Base-by-base conservation (phyloP, 2,329 filamentous ascomycete genomes). In the Colletotrichum tabaci region DNA sequence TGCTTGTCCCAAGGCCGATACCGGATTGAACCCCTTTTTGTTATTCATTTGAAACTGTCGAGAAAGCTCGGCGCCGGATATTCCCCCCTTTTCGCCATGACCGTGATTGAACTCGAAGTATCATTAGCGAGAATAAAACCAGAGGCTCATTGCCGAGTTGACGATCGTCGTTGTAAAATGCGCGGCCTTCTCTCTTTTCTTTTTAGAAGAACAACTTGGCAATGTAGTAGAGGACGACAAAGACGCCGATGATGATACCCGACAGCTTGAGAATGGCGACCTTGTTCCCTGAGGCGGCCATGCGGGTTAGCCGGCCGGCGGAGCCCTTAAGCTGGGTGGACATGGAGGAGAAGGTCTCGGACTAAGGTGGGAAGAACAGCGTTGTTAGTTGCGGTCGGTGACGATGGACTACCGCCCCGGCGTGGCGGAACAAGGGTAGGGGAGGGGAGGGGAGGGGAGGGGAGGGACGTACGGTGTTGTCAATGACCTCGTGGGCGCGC, bases 291-390 rank as follows among this genome's bases (percentile, higher is more conserved):
- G 92, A 91, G 62, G 92, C 92, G 56, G 96, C 96, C 95, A 98
- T 98, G 73, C 95, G 91, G 26, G 93, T 94, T 57, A 99, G 84
- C 15, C 96, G 90, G 60, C 89, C 87, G 15, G 95, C 95, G 74
- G 93, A 97, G 53, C 95, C 94, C 80, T 94, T 96, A 72, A 99
- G 85, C 74, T 92, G 92, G 16, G 92, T 92, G 46, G 90, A 89
- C 89, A 99, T 95, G 77, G 91, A 93, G 72, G 94, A 96, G 83
- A 99, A 98, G 30, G 95, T 96, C 76, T 98, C 95, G 81, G 89
- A 92, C 93, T 96, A n/a, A 5, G 42, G 12, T 1, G 42, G 42
- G 21, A 26, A 1, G 10, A 58, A 42, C 35, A 62, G 30, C 5
- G 12, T 8, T 6, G 50, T 71, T 50, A 70, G 64, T 38, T 5